Base-by-base conservation (phyloP, 306 rosid genomes). In the Echinosophora koreensis region DNA sequence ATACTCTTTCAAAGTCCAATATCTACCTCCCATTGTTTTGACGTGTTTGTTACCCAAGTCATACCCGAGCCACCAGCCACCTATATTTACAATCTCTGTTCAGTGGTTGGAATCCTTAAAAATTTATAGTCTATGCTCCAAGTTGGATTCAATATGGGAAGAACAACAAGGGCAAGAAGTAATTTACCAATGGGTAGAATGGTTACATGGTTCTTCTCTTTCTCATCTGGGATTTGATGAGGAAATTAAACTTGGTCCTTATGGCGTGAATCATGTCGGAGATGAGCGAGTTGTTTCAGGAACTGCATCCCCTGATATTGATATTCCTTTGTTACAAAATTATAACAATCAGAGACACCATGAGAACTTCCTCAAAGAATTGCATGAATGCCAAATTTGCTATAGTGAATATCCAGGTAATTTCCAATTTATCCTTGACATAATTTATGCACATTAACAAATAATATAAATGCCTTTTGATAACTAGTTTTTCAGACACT, bases 151-250 rank as follows among this genome's bases (percentile, higher is more conserved):
- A 9, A 78, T 92, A 73, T 92, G 96, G 96, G 83, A 72, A 32
- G 96, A 92, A 69, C 91, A 89, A 73, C 69, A 47, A 17, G 96
- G 96, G 54, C 94, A 79, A 67, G 97, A 94, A 87, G 89, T 94
- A 28, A 82, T 94, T 50, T 94, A 94, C 90, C 88, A 80, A 35
- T 94, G 98, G 98, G 92, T 92, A 73, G 98, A 94, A 79, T 94
- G 97, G 96, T 77, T 94, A 69, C 91, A 81, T 17, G 64, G 79
- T 61, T 91, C 82, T 80, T 87, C 94, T 56, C 94, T 94, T 76
- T 82, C 89, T 28, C 79, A 83, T 86, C 86, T 94, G 77, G 89
- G 84, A 74, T 81, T 90, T 67, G 90, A 90, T 55, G 60, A 82
- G 38, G 94, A 87, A 83, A 89, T 94, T 41, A 80, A 52, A 1